A percentile compares a stretch with the other conserved stretches of the same genome.
phyloP scores from a whole-genome alignment of 1,284 basidiomycete genomes.

The Malassezia vespertilionis region DNA sequence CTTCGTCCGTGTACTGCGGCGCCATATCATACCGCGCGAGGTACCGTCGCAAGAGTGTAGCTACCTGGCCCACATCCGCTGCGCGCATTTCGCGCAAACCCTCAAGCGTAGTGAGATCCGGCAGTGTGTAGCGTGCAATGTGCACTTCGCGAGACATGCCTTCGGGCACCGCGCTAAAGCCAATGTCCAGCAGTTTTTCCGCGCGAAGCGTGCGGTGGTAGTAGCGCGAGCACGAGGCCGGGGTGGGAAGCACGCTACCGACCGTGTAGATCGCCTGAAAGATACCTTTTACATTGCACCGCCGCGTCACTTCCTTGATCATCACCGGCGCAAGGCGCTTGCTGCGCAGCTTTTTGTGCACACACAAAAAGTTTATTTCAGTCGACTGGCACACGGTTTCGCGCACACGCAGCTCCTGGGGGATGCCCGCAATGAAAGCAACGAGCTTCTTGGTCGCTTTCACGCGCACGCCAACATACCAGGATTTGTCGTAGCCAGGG shows the following conservation, averaged over 20 bases:
- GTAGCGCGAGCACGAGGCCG: conserved; percentile 55
- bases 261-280: conserved; percentile 97
- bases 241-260: conserved; percentile 40
- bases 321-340: conserved; percentile 91
- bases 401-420: conserved; percentile 49
- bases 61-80: conserved; percentile 63
- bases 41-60: conserved; percentile 65
- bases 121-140: conserved; percentile 27
- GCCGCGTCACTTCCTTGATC: conserved; percentile 94
- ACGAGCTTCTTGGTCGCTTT: conserved; percentile 66
- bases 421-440: conserved; percentile 96
- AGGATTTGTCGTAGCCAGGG: conserved; percentile 81
- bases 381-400: conserved; percentile 44
- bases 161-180: conserved; percentile 60
- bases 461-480: conserved; percentile 96
- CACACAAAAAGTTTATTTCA: conserved; percentile 96
- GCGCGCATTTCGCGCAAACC: conserved; percentile 77
- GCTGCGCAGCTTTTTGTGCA: conserved; percentile 92
- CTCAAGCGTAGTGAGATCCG: conserved; percentile 12
- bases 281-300: conserved; percentile 74
- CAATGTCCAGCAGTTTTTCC: conserved; percentile 78
- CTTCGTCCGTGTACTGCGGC: conserved; percentile 66
- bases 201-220: conserved; percentile 88
- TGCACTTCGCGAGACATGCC: conserved; percentile 34
- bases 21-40: conserved; percentile 76